Evolutionary conservation across 176 grass and related monocot genomes (phyloP).

Genomic region (Olyra latifolia): DNA sequence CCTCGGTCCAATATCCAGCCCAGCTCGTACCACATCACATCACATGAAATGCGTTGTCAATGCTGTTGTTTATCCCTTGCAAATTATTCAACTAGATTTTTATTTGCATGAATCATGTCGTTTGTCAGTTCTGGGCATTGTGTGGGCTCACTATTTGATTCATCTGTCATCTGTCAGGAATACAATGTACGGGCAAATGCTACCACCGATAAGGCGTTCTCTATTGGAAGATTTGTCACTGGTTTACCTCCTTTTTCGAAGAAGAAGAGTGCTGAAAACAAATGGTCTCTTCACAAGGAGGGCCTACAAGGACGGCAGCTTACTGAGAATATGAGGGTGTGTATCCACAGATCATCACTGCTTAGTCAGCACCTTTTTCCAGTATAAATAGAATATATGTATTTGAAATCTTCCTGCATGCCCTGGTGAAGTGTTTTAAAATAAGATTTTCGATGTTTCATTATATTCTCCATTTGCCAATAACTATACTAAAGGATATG

Average conservation of each 20-base stretch:
- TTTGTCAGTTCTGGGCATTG: background rate
- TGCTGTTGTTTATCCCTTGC: background rate
- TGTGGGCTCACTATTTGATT: slow-evolving; percentile 21
- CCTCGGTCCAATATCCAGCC: no score
- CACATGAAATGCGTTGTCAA: background rate
- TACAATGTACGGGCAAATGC: slow-evolving; percentile 93
- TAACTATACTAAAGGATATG: background rate
- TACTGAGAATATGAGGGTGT: slow-evolving; percentile 71
- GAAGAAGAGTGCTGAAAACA: slow-evolving; percentile 83
- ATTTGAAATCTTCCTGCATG: background rate
- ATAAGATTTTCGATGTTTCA: background rate
- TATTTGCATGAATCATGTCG: background rate
- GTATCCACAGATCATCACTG: slow-evolving; percentile 4
- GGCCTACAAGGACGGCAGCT: slow-evolving; percentile 81
- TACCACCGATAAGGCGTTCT: slow-evolving; percentile 63
- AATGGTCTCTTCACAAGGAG: slow-evolving; percentile 97
- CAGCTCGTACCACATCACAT: background rate
- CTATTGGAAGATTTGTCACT: slow-evolving; percentile 87
- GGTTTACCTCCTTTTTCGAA: slow-evolving; percentile 91
- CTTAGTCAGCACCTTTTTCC: background rate
- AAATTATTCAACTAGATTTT: slow-evolving; percentile 12
- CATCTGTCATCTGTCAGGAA: slow-evolving; percentile 59
- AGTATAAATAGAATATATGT: background rate
- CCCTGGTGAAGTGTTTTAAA: background rate
- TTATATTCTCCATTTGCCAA: background rate